These are phyloP conservation scores for Leersia perrieri DNA, from an alignment of 176 grass and related monocot genomes.

Conservation along the genomic window DNA sequence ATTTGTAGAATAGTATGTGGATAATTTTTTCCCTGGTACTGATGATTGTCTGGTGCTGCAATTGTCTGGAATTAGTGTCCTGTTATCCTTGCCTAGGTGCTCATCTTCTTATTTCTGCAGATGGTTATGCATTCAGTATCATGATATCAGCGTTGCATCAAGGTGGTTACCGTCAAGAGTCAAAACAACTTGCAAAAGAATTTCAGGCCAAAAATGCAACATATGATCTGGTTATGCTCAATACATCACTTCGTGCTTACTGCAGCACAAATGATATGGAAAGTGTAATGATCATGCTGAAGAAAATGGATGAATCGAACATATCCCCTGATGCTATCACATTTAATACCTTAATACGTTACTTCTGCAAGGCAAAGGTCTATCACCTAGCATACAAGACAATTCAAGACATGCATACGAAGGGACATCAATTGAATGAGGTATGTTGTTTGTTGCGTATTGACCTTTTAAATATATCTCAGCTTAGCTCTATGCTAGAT, in stretches of 20 bases:
- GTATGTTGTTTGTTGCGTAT: constrained; percentile 39
- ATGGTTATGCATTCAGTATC: constrained; percentile 92
- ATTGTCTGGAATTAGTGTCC: constrained; percentile 2
- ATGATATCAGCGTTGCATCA: constrained; percentile 94
- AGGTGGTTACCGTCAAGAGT: constrained; percentile 59
- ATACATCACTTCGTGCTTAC: constrained; percentile 84
- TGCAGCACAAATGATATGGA: constrained; percentile 86
- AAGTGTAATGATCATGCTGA: constrained; percentile 79
- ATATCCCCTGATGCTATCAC: constrained; percentile 88
- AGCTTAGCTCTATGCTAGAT: constrained; percentile 19
- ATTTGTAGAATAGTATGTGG: neutral
- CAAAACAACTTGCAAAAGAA: constrained; percentile 86
- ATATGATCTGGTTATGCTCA: constrained; percentile 95
- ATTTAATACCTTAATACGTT: constrained; percentile 94
- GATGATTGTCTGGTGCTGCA: neutral
- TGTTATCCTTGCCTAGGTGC: constrained; percentile 3
- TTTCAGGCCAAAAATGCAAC: constrained; percentile 69
- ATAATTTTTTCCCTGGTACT: neutral
- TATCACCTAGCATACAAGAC: constrained; percentile 91
- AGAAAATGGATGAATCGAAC: constrained; percentile 83
- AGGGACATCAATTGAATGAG: constrained; percentile 82
- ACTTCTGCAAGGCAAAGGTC: constrained; percentile 75
- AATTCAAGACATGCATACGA: constrained; percentile 90
- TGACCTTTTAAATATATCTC: neutral
- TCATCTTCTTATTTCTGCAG: constrained; percentile 58